phyloP scores from a whole-genome alignment of 768 basidiomycete species.

The Punctularia strigosozonata region DNA sequence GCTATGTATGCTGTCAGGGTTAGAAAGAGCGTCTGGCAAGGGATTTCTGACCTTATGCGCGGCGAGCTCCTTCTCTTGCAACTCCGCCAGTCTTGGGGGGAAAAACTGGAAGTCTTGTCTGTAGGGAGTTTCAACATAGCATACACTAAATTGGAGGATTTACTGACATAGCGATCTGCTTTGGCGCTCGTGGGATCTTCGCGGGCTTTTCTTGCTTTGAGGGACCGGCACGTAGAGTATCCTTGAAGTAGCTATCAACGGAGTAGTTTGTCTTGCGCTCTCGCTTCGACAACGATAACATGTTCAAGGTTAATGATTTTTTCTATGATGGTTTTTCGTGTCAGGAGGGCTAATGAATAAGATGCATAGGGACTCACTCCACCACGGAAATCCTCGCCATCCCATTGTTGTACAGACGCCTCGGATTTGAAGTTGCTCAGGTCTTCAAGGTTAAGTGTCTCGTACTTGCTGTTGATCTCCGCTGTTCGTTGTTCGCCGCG shows the following conservation, averaged over 20 bases:
- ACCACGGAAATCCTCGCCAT: slow-evolving; percentile 83
- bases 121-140: slow-evolving; percentile 3
- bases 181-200: slow-evolving; percentile 77
- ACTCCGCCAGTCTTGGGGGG: slow-evolving; percentile 61
- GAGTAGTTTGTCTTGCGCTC: slow-evolving; percentile 93
- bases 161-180: slow-evolving; percentile 71
- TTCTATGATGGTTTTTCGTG: slow-evolving; percentile 31
- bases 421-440: slow-evolving; percentile 96
- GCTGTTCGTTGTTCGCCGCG: slow-evolving; percentile 85
- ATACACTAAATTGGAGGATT: neutral
- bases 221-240: slow-evolving; percentile 70
- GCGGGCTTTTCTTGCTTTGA: slow-evolving; percentile 74
- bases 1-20: slow-evolving; percentile 22
- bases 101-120: slow-evolving; percentile 98
- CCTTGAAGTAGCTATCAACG: slow-evolving; percentile 92
- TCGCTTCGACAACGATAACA: slow-evolving; percentile 83
- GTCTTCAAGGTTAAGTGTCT: slow-evolving; percentile 86
- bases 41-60: slow-evolving; percentile 51
- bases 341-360: neutral
- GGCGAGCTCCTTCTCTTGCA: slow-evolving; percentile 82
- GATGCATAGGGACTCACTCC: slow-evolving; percentile 31
- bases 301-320: slow-evolving; percentile 60
- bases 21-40: neutral
- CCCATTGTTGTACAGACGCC: slow-evolving; percentile 86
- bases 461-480: slow-evolving; percentile 86